A percentile compares a stretch with the other conserved stretches of the same genome.
These are phyloP conservation scores for Boletus vermiculosoides DNA, from an alignment of 768 basidiomycete genomes.

Conservation along the genomic window DNA sequence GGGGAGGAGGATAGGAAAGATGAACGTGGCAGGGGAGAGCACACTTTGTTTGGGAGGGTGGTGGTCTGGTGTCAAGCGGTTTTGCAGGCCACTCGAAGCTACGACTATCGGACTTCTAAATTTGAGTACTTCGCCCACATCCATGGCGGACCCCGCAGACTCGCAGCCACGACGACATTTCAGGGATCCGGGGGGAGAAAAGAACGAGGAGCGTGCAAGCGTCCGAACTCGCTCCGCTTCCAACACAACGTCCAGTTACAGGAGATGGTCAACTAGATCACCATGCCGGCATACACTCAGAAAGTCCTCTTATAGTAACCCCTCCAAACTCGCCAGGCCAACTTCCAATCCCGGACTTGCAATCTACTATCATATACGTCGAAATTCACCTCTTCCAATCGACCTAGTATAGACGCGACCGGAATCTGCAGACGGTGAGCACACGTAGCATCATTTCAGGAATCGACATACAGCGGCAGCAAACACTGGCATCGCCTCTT, in stretches of 20 bases:
- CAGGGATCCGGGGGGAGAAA: background rate
- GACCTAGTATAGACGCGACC: slow-evolving; percentile 58
- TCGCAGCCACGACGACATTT: slow-evolving; percentile 19
- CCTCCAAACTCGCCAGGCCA: slow-evolving; percentile 72
- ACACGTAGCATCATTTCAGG: background rate
- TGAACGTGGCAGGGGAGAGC: slow-evolving; percentile 7
- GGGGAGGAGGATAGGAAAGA: background rate
- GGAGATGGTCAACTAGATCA: slow-evolving; percentile 12
- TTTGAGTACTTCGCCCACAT: slow-evolving; percentile 30
- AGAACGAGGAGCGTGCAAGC: background rate
- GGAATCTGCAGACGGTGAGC: slow-evolving; percentile 51
- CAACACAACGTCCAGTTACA: slow-evolving; percentile 6
- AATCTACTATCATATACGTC: slow-evolving; percentile 65
- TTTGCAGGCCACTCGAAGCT: slow-evolving; percentile 30
- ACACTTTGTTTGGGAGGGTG: slow-evolving; percentile 35
- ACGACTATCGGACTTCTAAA: slow-evolving; percentile 38
- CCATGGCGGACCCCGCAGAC: slow-evolving; percentile 31
- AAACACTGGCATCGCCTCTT: slow-evolving; percentile 67
- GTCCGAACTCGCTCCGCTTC: background rate
- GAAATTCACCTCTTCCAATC: slow-evolving; percentile 69
- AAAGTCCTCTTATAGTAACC: slow-evolving; percentile 45
- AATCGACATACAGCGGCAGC: slow-evolving; percentile 58
- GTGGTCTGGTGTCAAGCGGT: slow-evolving; percentile 35
- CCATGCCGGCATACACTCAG: slow-evolving; percentile 35
- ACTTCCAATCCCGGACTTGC: slow-evolving; percentile 69